Evolutionary conservation across 2,329 filamentous ascomycete genomes (phyloP).

Genomic region (Drechslera avenae): DNA sequence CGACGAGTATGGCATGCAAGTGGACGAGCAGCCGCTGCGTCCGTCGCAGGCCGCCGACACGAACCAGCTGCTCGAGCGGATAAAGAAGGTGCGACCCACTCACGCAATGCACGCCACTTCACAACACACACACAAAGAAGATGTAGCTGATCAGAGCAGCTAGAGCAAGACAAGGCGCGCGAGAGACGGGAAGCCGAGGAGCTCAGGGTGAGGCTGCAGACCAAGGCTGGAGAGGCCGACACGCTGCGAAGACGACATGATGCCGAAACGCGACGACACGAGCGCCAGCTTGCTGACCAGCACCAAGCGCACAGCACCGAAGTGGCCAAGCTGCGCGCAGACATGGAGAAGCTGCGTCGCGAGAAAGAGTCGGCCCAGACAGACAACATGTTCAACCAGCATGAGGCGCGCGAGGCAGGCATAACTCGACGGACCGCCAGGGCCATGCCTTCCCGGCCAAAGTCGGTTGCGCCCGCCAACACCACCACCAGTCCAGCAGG

Average conservation of each 20-base stretch:
- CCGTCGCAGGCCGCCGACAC: constrained; percentile 37
- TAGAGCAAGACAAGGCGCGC: constrained; percentile 51
- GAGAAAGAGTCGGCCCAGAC: constrained; percentile 70
- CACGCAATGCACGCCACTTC: background rate
- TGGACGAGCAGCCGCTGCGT: constrained; percentile 28
- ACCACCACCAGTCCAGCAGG: constrained; percentile 46
- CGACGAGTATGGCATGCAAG: constrained; percentile 17
- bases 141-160: constrained; percentile 35
- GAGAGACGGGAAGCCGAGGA: constrained; percentile 23
- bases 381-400: constrained; percentile 73
- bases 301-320: constrained; percentile 69
- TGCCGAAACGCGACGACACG: constrained; percentile 65
- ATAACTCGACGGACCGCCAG: constrained; percentile 49
- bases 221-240: constrained; percentile 71
- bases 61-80: constrained; percentile 47
- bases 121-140: too few relatives aligned
- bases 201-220: constrained; percentile 49
- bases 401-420: constrained; percentile 68
- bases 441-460: constrained; percentile 31
- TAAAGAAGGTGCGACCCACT: constrained; percentile 45
- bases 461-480: constrained; percentile 16
- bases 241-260: constrained; percentile 75
- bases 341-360: constrained; percentile 67
- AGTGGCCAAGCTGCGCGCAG: constrained; percentile 65
- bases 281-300: constrained; percentile 65